These are phyloP conservation scores for Coemansia sp. DNA, from an alignment of 192 early-diverging fungal species.

Conservation along the genomic window DNA sequence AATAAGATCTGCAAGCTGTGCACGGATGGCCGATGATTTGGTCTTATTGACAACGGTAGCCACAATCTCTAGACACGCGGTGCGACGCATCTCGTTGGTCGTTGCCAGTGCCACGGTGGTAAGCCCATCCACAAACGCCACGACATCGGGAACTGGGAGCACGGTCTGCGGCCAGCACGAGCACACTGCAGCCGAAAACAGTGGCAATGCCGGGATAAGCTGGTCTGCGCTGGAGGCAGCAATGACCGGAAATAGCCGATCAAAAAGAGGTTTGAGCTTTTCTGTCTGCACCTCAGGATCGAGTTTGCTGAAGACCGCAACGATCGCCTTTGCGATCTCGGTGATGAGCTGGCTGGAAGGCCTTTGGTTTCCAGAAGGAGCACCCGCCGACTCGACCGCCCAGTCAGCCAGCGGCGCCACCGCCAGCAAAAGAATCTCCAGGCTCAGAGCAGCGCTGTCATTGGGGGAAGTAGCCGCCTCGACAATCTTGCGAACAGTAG, in stretches of 20 bases:
- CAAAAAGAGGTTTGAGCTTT: conserved; percentile 24
- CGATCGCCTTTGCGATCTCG: conserved; percentile 30
- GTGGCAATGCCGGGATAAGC: conserved; percentile 11
- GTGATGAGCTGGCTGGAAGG: conserved; percentile 18
- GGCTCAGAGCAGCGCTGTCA: background rate
- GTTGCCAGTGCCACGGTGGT: conserved; percentile 47
- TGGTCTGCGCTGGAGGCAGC: background rate
- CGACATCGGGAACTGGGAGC: conserved; percentile 55
- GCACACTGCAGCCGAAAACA: conserved; percentile 44
- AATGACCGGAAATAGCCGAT: conserved; percentile 13
- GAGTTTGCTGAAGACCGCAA: conserved; percentile 31
- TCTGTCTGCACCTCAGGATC: conserved; percentile 21
- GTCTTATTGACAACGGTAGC: conserved; percentile 72
- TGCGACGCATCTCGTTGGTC: conserved; percentile 43
- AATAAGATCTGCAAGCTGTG: conserved; percentile 21
- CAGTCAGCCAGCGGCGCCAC: conserved; percentile 33
- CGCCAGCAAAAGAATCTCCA: conserved; percentile 15
- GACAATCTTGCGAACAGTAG: conserved; percentile 47
- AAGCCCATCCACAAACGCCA: conserved; percentile 50
- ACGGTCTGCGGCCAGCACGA: conserved; percentile 50
- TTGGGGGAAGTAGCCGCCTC: conserved; percentile 17
- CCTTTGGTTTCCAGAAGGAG: background rate
- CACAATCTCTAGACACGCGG: conserved; percentile 59
- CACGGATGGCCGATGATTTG: conserved; percentile 38
- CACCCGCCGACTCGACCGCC: conserved; percentile 5